Percentiles rank a stretch among this genome's conserved stretches.
Evolutionary conservation across 148 eudicot genomes (phyloP).

Genomic region (Amaranthus hypochondriacus): DNA sequence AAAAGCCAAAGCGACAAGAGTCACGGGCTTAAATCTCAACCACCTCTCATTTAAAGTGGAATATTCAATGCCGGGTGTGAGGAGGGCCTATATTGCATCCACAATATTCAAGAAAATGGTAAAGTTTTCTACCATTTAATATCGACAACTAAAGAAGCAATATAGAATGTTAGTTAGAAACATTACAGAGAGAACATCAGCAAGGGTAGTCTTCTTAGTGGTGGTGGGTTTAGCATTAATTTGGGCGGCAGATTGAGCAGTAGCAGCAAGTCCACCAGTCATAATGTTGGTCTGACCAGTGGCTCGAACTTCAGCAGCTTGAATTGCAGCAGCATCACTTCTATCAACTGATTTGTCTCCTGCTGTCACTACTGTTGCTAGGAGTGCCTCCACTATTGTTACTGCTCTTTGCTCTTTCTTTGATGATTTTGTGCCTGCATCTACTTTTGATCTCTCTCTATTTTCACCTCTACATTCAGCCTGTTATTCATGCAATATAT

Average conservation of each 20-base stretch:
- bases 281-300: slow-evolving; percentile 66
- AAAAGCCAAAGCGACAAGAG: too few relatives aligned
- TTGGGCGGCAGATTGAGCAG: slow-evolving; percentile 80
- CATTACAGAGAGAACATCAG: slow-evolving; percentile 50
- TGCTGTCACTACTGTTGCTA: slow-evolving; percentile 56
- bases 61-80: too few relatives aligned
- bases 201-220: slow-evolving; percentile 56
- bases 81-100: too few relatives aligned
- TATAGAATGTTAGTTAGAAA: too few relatives aligned
- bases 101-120: too few relatives aligned
- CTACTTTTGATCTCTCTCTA: neutral
- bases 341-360: slow-evolving; percentile 51
- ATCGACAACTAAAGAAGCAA: too few relatives aligned
- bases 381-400: slow-evolving; percentile 78
- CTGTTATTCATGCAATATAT: slow-evolving; percentile 1
- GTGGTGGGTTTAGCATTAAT: slow-evolving; percentile 42
- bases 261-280: slow-evolving; percentile 77
- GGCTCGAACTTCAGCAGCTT: slow-evolving; percentile 78
- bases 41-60: too few relatives aligned
- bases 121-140: too few relatives aligned
- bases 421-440: neutral
- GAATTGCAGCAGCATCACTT: slow-evolving; percentile 80
- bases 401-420: slow-evolving; percentile 22
- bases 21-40: too few relatives aligned
- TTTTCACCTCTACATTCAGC: slow-evolving; percentile 7